Evolutionary conservation across 2,329 filamentous ascomycete genomes (phyloP), one percentile per base, ranked within the genome.

Genomic region (Ilyonectria mors-panacis): DNA sequence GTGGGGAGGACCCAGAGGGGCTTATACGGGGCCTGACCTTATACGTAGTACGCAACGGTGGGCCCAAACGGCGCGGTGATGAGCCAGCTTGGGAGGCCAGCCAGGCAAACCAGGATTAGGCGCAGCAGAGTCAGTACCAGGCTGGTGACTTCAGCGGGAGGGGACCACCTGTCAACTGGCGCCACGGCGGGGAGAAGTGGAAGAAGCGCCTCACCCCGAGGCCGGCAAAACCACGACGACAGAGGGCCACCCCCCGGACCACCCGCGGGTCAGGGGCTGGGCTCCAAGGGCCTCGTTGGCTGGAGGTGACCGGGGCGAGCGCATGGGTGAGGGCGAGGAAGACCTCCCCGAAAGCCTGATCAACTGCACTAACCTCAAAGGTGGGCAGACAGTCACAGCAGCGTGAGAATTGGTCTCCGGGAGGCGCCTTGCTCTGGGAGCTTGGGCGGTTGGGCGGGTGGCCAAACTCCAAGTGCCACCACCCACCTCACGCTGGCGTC

Each of bases 141-240:
- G 60, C 39, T 39, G 53, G 59, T 63, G 63, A 58, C 63, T 65
- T 62, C 64, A 70, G 69, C 70, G 63, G 66, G 67, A 73, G 72
- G 73, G 30, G 70, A 71, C 70, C 74, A 69, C 66, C 68, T 76
- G 74, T 76, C 74, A 76, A 66, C 75, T 71, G 53, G 69, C 70
- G 63, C 71, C 74, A 75, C 68, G 65, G 66, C 74, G 74, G 74
- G 73, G 71, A 67, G 65, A 63, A 71, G 45, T 67, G 66, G 62
- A 73, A 73, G 64, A 75, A 71, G 62, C 66, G 65, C 73, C 67
- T 74, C 71, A 66, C 71, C 61, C 69, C 63, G 55, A 62, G 62
- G 59, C 63, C 66, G 62, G 68, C 69, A 69, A 68, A 42, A 70
- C 65, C 57, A 63, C 62, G 21, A 51, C 48, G 54, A 54, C 59